Conservation (phyloP, 202 grass and related monocot species). For the Elaeis oleifera region DNA sequence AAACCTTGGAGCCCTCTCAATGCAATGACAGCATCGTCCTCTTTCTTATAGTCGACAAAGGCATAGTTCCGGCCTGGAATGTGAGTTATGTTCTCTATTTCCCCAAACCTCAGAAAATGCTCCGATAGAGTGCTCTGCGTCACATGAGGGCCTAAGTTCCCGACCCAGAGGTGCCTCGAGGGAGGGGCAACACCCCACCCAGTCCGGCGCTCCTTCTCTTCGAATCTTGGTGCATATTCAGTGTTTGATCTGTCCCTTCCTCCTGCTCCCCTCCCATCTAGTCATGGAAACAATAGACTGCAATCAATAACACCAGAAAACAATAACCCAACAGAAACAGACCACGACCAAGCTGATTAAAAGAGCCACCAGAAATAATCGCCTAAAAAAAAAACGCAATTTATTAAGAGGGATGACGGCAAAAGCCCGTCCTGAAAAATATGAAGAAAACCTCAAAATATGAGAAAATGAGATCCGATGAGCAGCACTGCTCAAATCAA, state of each 20-base stretch:
- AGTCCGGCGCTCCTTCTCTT: conserved; percentile 30
- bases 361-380: too few species aligned
- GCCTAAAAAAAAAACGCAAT: too few species aligned
- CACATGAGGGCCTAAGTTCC: conserved; percentile 46
- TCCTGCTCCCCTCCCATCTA: conserved; percentile 26
- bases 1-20: conserved; percentile 54
- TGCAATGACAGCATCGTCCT: conserved; percentile 49
- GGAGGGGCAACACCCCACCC: conserved; percentile 63
- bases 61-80: conserved; percentile 57
- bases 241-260: conserved; percentile 17
- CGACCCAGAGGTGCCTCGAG: conserved; percentile 83
- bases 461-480: too few species aligned
- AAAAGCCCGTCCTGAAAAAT: too few species aligned
- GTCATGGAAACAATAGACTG: neutral
- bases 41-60: conserved; percentile 61
- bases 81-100: conserved; percentile 46
- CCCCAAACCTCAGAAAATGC: conserved; percentile 59
- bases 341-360: too few species aligned
- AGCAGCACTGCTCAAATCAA: too few species aligned
- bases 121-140: conserved; percentile 42
- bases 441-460: too few species aligned
- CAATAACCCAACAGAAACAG: too few species aligned
- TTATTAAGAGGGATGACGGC: too few species aligned
- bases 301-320: neutral
- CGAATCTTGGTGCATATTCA: neutral